phyloP scores from a whole-genome alignment of 768 basidiomycete species.

The Kwoniella botswanensis region DNA sequence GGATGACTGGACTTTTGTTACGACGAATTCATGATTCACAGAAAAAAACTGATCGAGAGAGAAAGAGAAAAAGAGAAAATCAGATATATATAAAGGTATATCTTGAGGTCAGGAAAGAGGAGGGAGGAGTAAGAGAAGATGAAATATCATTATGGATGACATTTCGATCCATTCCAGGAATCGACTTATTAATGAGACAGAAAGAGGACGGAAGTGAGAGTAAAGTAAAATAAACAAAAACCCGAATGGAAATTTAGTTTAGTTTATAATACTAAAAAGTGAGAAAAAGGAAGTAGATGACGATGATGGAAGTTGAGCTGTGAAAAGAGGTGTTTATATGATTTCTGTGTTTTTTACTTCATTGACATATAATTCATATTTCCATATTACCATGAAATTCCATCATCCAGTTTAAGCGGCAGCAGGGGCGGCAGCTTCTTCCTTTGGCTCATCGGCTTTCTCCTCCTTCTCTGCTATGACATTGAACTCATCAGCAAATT shows the following conservation, averaged over 20 bases:
- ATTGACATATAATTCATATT: slow-evolving; percentile 1
- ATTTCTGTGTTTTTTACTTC: slow-evolving; percentile 1
- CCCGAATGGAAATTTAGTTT: background rate
- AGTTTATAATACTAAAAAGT: background rate
- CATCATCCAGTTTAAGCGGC: slow-evolving; percentile 31
- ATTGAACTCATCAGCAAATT: background rate
- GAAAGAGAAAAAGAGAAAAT: slow-evolving; percentile 15
- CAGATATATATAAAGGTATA: slow-evolving; percentile 1
- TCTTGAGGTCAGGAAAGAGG: background rate
- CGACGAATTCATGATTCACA: slow-evolving; percentile 28
- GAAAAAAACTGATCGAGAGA: background rate
- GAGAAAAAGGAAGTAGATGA: background rate
- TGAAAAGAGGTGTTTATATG: background rate
- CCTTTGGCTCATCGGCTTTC: slow-evolving; percentile 43
- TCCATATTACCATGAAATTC: background rate
- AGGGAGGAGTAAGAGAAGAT: background rate
- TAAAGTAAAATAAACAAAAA: slow-evolving; percentile 4
- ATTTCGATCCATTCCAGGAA: background rate
- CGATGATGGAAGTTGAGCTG: too few relatives aligned
- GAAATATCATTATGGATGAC: background rate
- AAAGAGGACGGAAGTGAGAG: background rate
- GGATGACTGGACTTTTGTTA: slow-evolving; percentile 2
- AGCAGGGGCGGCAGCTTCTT: slow-evolving; percentile 47
- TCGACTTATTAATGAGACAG: background rate
- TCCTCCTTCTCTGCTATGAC: slow-evolving; percentile 33